phyloP scores from a whole-genome alignment of 306 rosid genomes.

The Erythrophleum fordii region DNA sequence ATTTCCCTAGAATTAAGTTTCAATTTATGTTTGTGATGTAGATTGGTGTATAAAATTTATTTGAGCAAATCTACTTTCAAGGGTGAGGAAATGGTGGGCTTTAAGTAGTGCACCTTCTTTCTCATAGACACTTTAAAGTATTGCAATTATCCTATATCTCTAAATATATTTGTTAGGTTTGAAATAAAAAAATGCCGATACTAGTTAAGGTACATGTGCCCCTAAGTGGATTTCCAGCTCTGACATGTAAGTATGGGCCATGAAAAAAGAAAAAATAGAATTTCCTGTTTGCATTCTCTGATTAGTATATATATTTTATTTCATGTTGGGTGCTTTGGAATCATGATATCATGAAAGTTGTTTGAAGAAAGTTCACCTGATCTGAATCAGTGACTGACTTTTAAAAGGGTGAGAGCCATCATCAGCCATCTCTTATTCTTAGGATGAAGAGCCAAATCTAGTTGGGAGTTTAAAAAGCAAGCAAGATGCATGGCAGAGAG shows the following conservation, averaged over 20 bases:
- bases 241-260: constrained; percentile 52
- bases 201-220: constrained; percentile 49
- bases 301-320: constrained; percentile 12
- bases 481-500: neutral
- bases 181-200: constrained; percentile 21
- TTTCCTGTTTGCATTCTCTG: constrained; percentile 49
- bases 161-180: constrained; percentile 35
- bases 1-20: constrained; percentile 7
- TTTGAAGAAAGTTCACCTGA: constrained; percentile 20
- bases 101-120: constrained; percentile 55
- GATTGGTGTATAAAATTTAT: constrained; percentile 57
- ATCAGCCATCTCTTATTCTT: neutral
- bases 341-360: constrained; percentile 33
- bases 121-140: constrained; percentile 25
- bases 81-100: constrained; percentile 47
- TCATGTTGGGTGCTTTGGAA: constrained; percentile 54
- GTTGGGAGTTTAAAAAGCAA: constrained; percentile 34
- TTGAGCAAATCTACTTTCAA: constrained; percentile 50
- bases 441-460: neutral
- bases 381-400: constrained; percentile 1
- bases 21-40: constrained; percentile 49
- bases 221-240: constrained; percentile 73
- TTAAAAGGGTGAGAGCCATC: constrained; percentile 25
- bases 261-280: constrained; percentile 44
- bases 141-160: constrained; percentile 18